Evolutionary conservation across 768 basidiomycete genomes (phyloP), one percentile per base, ranked within the genome.

Genomic region (Cystobasidium onofrii): DNA sequence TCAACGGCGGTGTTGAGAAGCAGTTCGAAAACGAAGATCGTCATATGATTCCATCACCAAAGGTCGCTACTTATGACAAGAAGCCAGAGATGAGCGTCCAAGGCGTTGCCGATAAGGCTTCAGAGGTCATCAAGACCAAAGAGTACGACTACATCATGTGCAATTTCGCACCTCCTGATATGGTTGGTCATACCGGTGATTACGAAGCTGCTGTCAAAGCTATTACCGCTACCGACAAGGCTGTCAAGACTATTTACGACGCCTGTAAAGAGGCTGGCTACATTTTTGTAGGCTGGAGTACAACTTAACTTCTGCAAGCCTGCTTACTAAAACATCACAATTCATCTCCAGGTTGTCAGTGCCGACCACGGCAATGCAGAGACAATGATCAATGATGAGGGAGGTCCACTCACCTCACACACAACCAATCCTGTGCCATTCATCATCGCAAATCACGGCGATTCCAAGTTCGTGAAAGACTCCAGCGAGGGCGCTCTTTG

Each of bases 351-450:
- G 69, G 54, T 91, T 76, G 84, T 97, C 80, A 95, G 94, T 1
- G 88, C 93, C 15, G 94, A 96, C 81, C 93, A 96, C 81, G 93
- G 93, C 1, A 97, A 97, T 80, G 93, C 92, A 50, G 92, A 95
- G 81, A 90, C 93, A 83, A 94, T 94, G 92, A 83, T 87, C 75
- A 90, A 94, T 1, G 85, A 88, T 76, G 93, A 91, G 0, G 90
- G 90, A 43, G 88, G 86, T 52, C 92, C 93, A 18, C 91, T 93
- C 81, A 96, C 92, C 12, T 90, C 90, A n/a, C 90, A 92, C 79
- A 91, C 90, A 44, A 91, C 89, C 73, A 94, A 92, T 82, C 85
- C 86, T 0, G 92, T 95, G 10, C 92, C 92, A 17, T 91, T 95
- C 84, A 92, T 95, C 78, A 87, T 92, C 83, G 87, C 88, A 7